Base-by-base conservation (phyloP, 176 grass and related monocot genomes). In the Cenchrus purpureus region DNA sequence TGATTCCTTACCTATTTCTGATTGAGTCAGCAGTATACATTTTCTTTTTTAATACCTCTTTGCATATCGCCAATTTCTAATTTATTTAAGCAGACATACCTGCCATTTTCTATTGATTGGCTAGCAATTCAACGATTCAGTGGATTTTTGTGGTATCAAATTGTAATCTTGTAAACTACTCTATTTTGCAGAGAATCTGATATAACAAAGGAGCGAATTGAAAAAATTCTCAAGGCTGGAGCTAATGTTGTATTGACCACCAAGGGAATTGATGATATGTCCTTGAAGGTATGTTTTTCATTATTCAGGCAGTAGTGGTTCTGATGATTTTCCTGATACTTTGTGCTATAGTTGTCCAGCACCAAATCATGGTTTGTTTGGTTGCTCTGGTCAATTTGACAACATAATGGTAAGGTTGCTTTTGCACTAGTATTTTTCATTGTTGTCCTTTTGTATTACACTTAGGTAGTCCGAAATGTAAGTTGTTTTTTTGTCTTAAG, bases 231-330 rank as follows among this genome's bases (percentile, higher is more conserved):
- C 28, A 98, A 92, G 84, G 71, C 93, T 74, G 93, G 95, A 44
- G 95, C 95, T 74, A 98, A 98, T 79, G 91, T 93, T 82, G 93
- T 98, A 45, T 82, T 98, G 50, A 95, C 93, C 66, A 95, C 93
- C 45, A 98, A 98, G 57, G 93, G 95, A 85, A 98, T 98, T 71
- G 95, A 98, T 92, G 92, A 98, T 88, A 98, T 98, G 95, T 89
- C 95, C 20, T 52, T 98, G n/a, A 98, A 95, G 79, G 95, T 88
- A 89, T 88, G 92, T 74, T 79, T 79, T 77, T 68, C 20, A 74
- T 54, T 46, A 71, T 65, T 57, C 32, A 42, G 49, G 77, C 17
- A 72, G n/a, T 65, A 82, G 48, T 7, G 0, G 12, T 64, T 64
- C 12, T 66, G 60, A 19, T 67, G 16, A 52, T 11, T 54, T 15